Percentiles rank a stretch among this genome's conserved stretches.
These are phyloP conservation scores for Arthrobotrys entomopaga DNA, from an alignment of 2,329 filamentous ascomycete species.

Conservation along the genomic window DNA sequence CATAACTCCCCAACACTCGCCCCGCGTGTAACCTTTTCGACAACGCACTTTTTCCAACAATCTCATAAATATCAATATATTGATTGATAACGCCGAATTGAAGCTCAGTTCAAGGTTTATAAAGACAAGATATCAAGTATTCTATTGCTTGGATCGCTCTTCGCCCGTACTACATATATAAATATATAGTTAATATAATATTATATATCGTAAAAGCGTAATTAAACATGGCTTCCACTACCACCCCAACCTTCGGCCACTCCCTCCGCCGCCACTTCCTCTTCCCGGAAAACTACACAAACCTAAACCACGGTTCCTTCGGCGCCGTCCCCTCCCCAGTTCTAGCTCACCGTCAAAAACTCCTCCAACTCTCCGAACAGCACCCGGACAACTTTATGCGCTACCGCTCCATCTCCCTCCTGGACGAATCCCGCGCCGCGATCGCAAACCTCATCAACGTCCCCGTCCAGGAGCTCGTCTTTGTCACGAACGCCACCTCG, in stretches of 20 bases:
- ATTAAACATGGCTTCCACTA: not conserved
- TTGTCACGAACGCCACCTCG: constrained; percentile 82
- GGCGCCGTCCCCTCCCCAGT: constrained; percentile 77
- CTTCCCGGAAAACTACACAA: constrained; percentile 48
- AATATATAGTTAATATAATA: too few relatives aligned
- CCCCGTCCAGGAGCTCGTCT: constrained; percentile 74
- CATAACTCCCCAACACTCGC: constrained; percentile 20
- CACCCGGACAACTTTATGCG: constrained; percentile 80
- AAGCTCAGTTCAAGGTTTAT: not conserved
- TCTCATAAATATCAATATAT: not conserved
- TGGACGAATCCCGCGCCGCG: constrained; percentile 73
- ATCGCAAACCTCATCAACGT: constrained; percentile 75
- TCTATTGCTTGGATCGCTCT: not conserved
- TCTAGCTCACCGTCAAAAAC: constrained; percentile 69
- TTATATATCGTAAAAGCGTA: not conserved
- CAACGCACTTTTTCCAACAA: constrained; percentile 49
- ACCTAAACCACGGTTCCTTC: constrained; percentile 71
- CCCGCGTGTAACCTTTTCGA: constrained; percentile 36
- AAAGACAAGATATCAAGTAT: not conserved
- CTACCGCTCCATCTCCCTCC: constrained; percentile 71
- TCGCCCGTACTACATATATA: too few relatives aligned
- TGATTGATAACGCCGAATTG: too few relatives aligned
- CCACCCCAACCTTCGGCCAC: constrained; percentile 38
- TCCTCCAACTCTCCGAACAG: constrained; percentile 74
- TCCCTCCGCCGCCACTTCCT: constrained; percentile 41